Base-by-base conservation (phyloP, 2,329 filamentous ascomycete genomes). In the Paraphoma sp. region DNA sequence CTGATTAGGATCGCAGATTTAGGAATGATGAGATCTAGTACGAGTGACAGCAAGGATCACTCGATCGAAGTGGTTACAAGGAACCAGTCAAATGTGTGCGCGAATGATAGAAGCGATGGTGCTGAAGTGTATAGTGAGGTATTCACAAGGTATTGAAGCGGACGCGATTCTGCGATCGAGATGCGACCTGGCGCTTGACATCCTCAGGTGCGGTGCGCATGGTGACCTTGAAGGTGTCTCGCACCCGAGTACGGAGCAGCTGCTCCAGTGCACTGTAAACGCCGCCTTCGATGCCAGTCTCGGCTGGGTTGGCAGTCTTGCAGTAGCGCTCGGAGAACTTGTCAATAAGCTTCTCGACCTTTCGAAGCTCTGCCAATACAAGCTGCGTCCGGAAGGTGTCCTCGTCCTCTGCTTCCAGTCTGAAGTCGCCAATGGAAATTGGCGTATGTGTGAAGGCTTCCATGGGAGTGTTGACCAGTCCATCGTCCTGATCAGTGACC, bases 321-420 rank as follows among this genome's bases (percentile, higher is more conserved):
- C 68, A 71, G 61, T 74, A 76, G 33, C 72, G 68, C 51, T 74
- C 71, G 2, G 70, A 69, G 58, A 76, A 76, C 61, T 68, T 71
- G 56, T 76, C 71, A 44, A 76, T 74, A 51, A 76, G 68, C 64
- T 76, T 75, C 59, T 76, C 74, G 1, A 76, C 68, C 44, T 69
- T 74, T 52, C 69, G 65, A 10, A 76, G 65, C 60, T 76, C 73
- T 18, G 61, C 62, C 8, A 76, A 65, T 6, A 76, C 64, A 5
- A 72, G 64, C 44, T 74, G 72, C 0, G 71, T 74, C 5, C 71
- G 64, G 51, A 72, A 66, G 1, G 68, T 68, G 31, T 71, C 62
- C 38, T 75, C 73, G 11, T 69, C 66, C 46, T 75, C 73, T 29
- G 61, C 53, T 40, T 70, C 63, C 12, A 67, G 56, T 28, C 57